Evolutionary conservation across 1,284 basidiomycete genomes (phyloP).

Genomic region (Fomes fomentarius): DNA sequence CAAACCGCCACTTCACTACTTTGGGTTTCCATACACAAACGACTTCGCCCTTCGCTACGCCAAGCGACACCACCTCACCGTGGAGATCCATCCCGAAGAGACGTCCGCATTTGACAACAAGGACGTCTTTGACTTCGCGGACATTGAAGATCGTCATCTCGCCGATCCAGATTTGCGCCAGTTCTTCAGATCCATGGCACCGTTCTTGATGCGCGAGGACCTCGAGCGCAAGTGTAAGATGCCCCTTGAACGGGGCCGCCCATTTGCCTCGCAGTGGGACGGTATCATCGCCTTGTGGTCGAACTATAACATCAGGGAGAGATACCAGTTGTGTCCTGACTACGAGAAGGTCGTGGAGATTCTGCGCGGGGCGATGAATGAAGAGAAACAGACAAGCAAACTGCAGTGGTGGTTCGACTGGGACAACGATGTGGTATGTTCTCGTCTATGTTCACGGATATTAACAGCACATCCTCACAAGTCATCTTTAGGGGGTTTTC

Average conservation of each 20-base stretch:
- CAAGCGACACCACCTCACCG: conserved; percentile 1
- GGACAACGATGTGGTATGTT: conserved; percentile 6
- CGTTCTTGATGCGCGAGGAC: neutral
- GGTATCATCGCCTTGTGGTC: conserved; percentile 6
- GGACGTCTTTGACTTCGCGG: neutral
- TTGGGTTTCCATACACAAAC: conserved; percentile 4
- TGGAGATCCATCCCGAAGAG: neutral
- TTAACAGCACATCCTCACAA: no score
- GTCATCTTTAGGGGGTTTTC: no score
- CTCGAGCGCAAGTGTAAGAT: neutral
- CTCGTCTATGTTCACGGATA: no score
- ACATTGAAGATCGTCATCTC: neutral
- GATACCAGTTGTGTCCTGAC: neutral
- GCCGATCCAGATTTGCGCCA: neutral
- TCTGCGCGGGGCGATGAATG: conserved; percentile 1
- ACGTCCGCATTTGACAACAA: neutral
- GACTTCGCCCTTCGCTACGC: conserved; percentile 3
- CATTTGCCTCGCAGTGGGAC: neutral
- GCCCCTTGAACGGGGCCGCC: neutral
- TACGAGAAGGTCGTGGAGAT: neutral
- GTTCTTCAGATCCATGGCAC: neutral
- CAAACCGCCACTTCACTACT: conserved; percentile 5
- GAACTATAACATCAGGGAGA: conserved; percentile 1
- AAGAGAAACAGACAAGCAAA: neutral
- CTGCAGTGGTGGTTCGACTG: conserved; percentile 6